Conservation (phyloP, 495 filamentous ascomycete genomes). For the Venustampulla echinocandica region DNA sequence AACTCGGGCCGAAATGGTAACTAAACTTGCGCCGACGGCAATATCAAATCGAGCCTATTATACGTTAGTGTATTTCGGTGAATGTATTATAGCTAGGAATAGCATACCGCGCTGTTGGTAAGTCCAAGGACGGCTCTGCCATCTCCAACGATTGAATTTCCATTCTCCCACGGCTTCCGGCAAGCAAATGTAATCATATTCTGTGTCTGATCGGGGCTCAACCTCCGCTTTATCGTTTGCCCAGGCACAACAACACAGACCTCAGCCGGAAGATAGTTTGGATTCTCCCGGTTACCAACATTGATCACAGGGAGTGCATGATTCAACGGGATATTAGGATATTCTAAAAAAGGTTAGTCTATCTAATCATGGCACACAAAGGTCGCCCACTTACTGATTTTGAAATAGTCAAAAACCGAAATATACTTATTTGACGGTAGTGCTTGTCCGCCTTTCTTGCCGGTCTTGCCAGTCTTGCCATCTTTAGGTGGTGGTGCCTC, state of each 20-base stretch:
- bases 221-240: conserved; percentile 49
- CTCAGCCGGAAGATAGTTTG: conserved; percentile 61
- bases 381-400: conserved; percentile 30
- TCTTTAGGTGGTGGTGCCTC: conserved; percentile 4
- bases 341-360: conserved; percentile 29
- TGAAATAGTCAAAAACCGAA: conserved; percentile 45
- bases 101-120: conserved; percentile 26
- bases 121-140: conserved; percentile 45
- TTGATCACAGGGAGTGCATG: conserved; percentile 58
- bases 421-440: conserved; percentile 29
- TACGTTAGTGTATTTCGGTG: conserved; percentile 14
- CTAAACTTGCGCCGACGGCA: conserved; percentile 39
- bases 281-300: conserved; percentile 47
- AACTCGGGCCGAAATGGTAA: conserved; percentile 58
- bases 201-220: conserved; percentile 46
- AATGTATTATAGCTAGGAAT: neutral
- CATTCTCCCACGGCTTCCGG: conserved; percentile 55
- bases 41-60: conserved; percentile 46
- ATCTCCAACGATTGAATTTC: conserved; percentile 49
- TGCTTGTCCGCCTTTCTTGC: conserved; percentile 8
- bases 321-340: conserved; percentile 31
- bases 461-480: neutral
- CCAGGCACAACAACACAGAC: conserved; percentile 55
- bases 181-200: conserved; percentile 65
- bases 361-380: conserved; percentile 6